These are phyloP conservation scores for Daldinia bambusicola DNA, from an alignment of 495 filamentous ascomycete genomes.

Conservation along the genomic window DNA sequence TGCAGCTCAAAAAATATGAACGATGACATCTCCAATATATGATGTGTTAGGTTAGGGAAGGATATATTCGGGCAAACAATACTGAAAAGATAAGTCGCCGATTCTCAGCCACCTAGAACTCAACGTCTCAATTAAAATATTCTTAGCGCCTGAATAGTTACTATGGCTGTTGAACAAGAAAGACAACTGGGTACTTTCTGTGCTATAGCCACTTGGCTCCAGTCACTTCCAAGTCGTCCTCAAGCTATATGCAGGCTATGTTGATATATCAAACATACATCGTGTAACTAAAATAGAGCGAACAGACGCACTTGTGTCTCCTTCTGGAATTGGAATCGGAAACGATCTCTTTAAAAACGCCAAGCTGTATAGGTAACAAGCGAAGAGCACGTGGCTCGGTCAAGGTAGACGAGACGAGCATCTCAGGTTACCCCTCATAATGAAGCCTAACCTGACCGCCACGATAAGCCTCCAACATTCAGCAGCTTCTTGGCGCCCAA, in stretches of 20 bases:
- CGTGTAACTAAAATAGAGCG: not conserved
- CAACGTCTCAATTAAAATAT: not conserved
- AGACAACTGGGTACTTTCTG: not conserved
- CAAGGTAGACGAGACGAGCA: not conserved
- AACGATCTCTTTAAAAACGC: not conserved
- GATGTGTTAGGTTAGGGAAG: too few species aligned
- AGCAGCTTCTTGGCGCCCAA: conserved; percentile 28
- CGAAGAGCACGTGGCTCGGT: not conserved
- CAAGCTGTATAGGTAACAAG: not conserved
- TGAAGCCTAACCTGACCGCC: conserved; percentile 6
- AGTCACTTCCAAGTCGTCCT: not conserved
- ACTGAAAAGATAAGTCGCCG: not conserved
- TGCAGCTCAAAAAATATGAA: too few species aligned
- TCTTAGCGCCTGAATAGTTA: not conserved
- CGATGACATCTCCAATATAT: too few species aligned
- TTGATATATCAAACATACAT: not conserved
- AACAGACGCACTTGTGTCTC: not conserved
- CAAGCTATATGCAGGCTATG: not conserved
- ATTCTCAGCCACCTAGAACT: not conserved
- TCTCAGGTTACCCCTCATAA: not conserved
- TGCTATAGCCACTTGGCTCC: conserved; percentile 1
- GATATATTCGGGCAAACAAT: too few species aligned
- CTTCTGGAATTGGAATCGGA: not conserved
- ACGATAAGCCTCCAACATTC: conserved; percentile 7
- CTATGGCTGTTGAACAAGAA: not conserved